Evolutionary conservation across 345 rosid species (phyloP).

Genomic region (Eucalyptus curtisii): DNA sequence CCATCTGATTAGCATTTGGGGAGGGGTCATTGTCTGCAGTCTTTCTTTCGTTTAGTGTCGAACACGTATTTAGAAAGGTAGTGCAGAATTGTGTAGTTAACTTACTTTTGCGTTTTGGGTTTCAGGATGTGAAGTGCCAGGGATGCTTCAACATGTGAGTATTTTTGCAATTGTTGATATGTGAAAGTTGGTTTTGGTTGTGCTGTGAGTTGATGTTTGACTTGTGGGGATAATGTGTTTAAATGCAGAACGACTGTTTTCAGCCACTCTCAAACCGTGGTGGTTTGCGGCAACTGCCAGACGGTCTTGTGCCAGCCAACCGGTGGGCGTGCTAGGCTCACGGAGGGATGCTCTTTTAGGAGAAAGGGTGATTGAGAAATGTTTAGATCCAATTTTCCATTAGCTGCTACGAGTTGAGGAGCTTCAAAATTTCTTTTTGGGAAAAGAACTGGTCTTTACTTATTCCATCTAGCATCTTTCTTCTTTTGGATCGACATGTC

Average conservation of each 20-base stretch:
- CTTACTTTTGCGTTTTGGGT: not conserved
- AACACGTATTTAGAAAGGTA: not conserved
- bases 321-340: not conserved
- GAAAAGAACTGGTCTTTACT: not conserved
- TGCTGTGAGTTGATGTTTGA: not conserved
- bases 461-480: not conserved
- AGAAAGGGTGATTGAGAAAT: not conserved
- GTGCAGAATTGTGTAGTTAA: not conserved
- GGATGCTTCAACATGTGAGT: slow-evolving; percentile 1
- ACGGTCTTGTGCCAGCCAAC: not conserved
- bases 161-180: not conserved
- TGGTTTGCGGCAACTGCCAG: not conserved
- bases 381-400: not conserved
- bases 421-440: not conserved
- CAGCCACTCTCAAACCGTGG: not conserved
- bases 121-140: not conserved
- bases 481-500: not conserved
- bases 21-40: not conserved
- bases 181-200: not conserved
- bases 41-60: not conserved
- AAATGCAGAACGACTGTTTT: not conserved
- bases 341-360: not conserved
- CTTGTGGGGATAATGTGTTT: not conserved
- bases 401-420: not conserved
- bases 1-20: not conserved